A percentile compares a stretch with the other conserved stretches of the same genome.
phyloP scores from a whole-genome alignment of 192 early-diverging fungal species.

The Linnemannia elongata region DNA sequence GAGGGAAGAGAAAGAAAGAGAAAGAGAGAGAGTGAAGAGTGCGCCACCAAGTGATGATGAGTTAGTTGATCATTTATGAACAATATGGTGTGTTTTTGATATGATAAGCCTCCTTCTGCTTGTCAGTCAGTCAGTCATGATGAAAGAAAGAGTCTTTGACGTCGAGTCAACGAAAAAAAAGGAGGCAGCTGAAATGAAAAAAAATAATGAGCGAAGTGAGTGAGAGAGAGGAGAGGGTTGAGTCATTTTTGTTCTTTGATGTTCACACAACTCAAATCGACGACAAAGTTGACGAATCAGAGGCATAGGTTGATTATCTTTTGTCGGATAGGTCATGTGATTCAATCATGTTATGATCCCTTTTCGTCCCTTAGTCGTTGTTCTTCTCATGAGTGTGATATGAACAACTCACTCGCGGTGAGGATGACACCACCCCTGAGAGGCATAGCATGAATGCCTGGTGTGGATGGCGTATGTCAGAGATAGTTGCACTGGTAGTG shows the following conservation, averaged over 20 bases:
- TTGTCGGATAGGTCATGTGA: not conserved
- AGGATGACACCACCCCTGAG: conserved; percentile 3
- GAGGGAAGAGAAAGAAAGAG: not conserved
- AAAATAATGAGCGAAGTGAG: not conserved
- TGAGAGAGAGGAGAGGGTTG: not conserved
- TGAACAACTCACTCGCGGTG: not conserved
- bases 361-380: not conserved
- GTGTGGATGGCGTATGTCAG: not conserved
- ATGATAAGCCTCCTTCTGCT: not conserved
- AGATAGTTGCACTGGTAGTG: not conserved
- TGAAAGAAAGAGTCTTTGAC: not conserved
- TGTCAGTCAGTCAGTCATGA: not conserved
- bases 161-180: not conserved
- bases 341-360: not conserved
- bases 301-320: not conserved
- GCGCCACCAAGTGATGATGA: not conserved
- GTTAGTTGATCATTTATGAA: not conserved
- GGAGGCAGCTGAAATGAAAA: not conserved
- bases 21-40: not conserved
- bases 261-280: not conserved
- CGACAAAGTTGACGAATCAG: conserved; percentile 2
- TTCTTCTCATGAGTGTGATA: not conserved
- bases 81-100: not conserved
- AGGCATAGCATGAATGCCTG: not conserved
- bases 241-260: conserved; percentile 14